Evolutionary conservation across 148 eudicot genomes (phyloP), one percentile per base, ranked within the genome.

Genomic region (Camellia japonica): DNA sequence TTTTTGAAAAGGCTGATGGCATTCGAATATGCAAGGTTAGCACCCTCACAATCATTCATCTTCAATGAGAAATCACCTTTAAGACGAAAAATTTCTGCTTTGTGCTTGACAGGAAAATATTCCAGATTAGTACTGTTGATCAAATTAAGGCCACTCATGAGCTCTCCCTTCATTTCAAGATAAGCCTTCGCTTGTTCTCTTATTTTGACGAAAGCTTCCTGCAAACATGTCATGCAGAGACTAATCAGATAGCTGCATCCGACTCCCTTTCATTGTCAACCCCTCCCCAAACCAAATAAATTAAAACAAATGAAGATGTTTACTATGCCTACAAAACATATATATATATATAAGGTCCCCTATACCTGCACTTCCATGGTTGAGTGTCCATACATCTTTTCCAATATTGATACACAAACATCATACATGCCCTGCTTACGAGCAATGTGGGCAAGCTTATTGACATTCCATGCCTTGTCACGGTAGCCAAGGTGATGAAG

Each of bases 331-430:
- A 98, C 68, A 97, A 30, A 30, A 30, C 30, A 30, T 30, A 30
- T 30, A 30, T 30, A 30, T 30, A 30, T 30, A 30, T 30, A 30
- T 30, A 30, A 30, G 30, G 30, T 30, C 30, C 1, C 30, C 30
- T 30, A 82, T 86, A 96, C 99, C 99, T 97, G 99, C 68, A 97
- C 98, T 87, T 97, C 99, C 99, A 97, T 97, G 61, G 98, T 97
- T 20, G 97, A 87, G 82, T 92, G 97, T 23, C 98, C 99, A 89
- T 97, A 97, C 98, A 97, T 92, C 85, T 97, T 97, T 55, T 94
- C 99, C 80, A 97, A 88, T 81, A 97, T 90, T 62, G 93, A 82
- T 63, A 97, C 97, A 88, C 99, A 97, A 82, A 92, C 98, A 81
- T 97, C 99, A 86, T 90, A 75, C 19, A 94, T 87, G 65, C 98